Evolutionary conservation across 179 eudicot species (phyloP).

Genomic region (Nepenthes alata): DNA sequence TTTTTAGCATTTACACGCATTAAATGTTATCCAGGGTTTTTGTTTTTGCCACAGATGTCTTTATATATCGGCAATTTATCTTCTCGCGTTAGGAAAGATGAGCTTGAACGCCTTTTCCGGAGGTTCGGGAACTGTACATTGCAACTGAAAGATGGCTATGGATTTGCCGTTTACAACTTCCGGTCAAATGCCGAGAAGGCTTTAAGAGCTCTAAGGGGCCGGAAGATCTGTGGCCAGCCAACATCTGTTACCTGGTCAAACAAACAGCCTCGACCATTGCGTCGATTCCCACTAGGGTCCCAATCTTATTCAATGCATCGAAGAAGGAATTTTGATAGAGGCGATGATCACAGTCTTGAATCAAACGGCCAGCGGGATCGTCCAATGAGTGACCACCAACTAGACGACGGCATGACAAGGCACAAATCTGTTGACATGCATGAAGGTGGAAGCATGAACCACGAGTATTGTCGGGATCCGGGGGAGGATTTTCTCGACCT

Average conservation of each 20-base stretch:
- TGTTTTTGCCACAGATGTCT: conserved; percentile 37
- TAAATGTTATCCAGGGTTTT: conserved; percentile 15
- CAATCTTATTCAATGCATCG: conserved; percentile 13
- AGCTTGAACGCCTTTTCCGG: conserved; percentile 37
- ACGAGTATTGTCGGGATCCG: conserved; percentile 6
- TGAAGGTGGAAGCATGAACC: conserved; percentile 21
- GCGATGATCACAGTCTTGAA: conserved; percentile 11
- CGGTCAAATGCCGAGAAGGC: conserved; percentile 50
- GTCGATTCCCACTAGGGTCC: conserved; percentile 12
- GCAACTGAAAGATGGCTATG: conserved; percentile 39
- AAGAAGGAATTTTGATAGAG: conserved; percentile 16
- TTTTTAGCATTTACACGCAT: background rate
- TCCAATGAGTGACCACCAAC: conserved; percentile 12
- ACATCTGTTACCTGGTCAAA: conserved; percentile 47
- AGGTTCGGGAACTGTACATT: conserved; percentile 44
- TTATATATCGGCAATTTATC: conserved; percentile 44
- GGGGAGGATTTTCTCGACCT: conserved; percentile 10
- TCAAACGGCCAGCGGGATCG: conserved; percentile 14
- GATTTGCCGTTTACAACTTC: conserved; percentile 44
- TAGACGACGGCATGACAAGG: conserved; percentile 15
- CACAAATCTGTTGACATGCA: conserved; percentile 9
- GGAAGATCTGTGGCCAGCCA: conserved; percentile 37
- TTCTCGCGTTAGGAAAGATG: conserved; percentile 27
- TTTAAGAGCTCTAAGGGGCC: conserved; percentile 34
- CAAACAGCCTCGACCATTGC: conserved; percentile 29